Evolutionary conservation across 345 rosid genomes (phyloP).

Genomic region (Brassica carinata): DNA sequence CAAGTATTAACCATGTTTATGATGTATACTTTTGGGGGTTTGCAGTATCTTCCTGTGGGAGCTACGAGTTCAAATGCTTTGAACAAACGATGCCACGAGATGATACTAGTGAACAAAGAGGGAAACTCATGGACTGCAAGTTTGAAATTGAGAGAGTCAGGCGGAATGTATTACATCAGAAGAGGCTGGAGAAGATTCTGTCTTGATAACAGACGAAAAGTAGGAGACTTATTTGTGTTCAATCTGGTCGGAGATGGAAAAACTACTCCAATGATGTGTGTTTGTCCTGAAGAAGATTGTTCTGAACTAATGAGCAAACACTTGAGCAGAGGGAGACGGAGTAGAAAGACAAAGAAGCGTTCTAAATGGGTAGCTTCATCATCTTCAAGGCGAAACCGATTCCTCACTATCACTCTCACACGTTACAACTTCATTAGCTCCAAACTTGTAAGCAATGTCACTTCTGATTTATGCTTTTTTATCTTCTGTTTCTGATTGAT

Average conservation of each 20-base stretch:
- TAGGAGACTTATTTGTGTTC: constrained; percentile 25
- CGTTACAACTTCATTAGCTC: constrained; percentile 19
- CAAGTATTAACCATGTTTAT: not conserved
- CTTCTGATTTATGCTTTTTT: not conserved
- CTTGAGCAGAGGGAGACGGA: not conserved
- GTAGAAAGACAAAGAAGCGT: not conserved
- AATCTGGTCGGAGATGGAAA: constrained; percentile 27
- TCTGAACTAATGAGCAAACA: constrained; percentile 11
- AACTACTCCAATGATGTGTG: constrained; percentile 23
- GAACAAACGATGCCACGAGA: constrained; percentile 1
- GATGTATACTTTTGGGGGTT: not conserved
- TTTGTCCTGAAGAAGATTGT: constrained; percentile 31
- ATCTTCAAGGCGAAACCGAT: constrained; percentile 7
- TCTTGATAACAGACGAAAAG: not conserved
- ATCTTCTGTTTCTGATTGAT: not conserved
- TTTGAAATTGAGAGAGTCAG: not conserved
- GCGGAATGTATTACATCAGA: not conserved
- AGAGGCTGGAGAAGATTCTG: constrained; percentile 33
- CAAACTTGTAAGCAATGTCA: constrained; percentile 24
- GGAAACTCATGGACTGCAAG: constrained; percentile 26
- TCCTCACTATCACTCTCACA: constrained; percentile 24
- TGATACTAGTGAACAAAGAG: constrained; percentile 25
- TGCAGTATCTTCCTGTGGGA: constrained; percentile 22
- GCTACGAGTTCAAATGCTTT: constrained; percentile 10
- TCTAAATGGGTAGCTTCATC: constrained; percentile 9